Evolutionary conservation across 108 stramenopile genomes (phyloP), one percentile per base, ranked within the genome.

Genomic region (Cyclotella baltica): DNA sequence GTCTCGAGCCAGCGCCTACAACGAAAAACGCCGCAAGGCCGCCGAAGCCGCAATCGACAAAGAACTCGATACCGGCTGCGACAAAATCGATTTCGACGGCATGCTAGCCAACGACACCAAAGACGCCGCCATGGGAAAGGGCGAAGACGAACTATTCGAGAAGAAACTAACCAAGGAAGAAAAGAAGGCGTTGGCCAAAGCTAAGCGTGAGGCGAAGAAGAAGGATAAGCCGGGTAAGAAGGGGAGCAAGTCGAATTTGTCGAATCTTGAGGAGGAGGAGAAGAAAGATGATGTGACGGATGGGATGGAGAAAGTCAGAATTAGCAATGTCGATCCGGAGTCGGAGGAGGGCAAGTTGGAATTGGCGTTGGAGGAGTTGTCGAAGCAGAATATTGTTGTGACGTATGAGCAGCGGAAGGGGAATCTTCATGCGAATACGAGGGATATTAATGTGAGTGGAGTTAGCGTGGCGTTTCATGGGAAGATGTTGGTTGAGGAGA

Each of bases 401-500:
- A 96, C 92, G 37, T 96, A 93, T 75, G 96, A 94, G 81, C 59
- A 74, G 23, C 83, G 85, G 37, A 90, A 90, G 77, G 89, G 88
- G 23, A 78, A 68, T 37, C 72, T 90, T 57, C 93, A 96, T 75
- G 87, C 94, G 46, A 97, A 95, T 83, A 85, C 97, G 23, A 89
- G 96, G 37, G 98, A 99, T 86, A 98, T 99, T 81, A 97, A 98
- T 55, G 98, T 99, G 27, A 68, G 86, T 46, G 93, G 96, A 35
- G 96, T 99, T 16, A 94, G 97, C 36, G 95, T 99, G 37, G 88
- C 91, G 37, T 98, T 98, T 73, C 96, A 96, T 72, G 96, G 96
- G 31, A 91, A 91, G 76, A 81, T 87, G 18, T 73, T 96, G 61
- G 87, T 96, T 63, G 96, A 96, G 72, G 91, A 96, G 34, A 93